phyloP scores from a whole-genome alignment of 176 grass and related monocot genomes.

The Zoysia pacifica region DNA sequence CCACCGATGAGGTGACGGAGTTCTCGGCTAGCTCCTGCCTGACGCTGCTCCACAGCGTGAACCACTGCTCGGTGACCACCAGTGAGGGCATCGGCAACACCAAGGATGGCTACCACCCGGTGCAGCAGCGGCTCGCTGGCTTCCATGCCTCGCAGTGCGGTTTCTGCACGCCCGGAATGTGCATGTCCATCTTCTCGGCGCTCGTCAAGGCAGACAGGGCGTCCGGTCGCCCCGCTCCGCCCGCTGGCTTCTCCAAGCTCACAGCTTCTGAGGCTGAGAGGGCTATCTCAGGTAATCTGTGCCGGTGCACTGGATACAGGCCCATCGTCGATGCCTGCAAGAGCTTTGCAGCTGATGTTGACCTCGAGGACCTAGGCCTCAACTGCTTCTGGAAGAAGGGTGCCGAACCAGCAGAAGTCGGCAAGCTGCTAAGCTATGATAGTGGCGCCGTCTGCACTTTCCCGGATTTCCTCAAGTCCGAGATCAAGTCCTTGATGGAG shows the following conservation, averaged over 20 bases:
- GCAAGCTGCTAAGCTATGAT: conserved; percentile 51
- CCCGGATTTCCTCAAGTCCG: conserved; percentile 77
- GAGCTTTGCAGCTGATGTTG: conserved; percentile 76
- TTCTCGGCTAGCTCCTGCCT: conserved; percentile 75
- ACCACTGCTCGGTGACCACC: conserved; percentile 74
- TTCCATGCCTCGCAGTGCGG: conserved; percentile 96
- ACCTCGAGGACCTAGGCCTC: conserved; percentile 86
- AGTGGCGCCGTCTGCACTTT: conserved; percentile 49
- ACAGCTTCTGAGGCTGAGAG: conserved; percentile 60
- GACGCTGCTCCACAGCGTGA: conserved; percentile 62
- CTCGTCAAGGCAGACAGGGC: conserved; percentile 69
- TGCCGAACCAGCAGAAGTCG: conserved; percentile 13
- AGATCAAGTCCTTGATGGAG: conserved; percentile 51
- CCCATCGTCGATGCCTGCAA: conserved; percentile 81
- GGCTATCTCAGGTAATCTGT: conserved; percentile 76
- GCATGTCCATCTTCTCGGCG: conserved; percentile 82
- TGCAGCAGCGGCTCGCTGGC: conserved; percentile 66
- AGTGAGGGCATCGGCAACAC: conserved; percentile 80
- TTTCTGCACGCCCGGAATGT: conserved; percentile 93
- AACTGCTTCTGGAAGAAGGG: conserved; percentile 89
- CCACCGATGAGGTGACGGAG: conserved; percentile 56
- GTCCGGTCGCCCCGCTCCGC: conserved; percentile 9
- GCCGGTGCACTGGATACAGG: conserved; percentile 75
- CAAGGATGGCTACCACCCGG: conserved; percentile 71
- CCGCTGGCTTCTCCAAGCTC: conserved; percentile 70